Conservation (phyloP, 2,329 filamentous ascomycete species). For the Zasmidium cellare region DNA sequence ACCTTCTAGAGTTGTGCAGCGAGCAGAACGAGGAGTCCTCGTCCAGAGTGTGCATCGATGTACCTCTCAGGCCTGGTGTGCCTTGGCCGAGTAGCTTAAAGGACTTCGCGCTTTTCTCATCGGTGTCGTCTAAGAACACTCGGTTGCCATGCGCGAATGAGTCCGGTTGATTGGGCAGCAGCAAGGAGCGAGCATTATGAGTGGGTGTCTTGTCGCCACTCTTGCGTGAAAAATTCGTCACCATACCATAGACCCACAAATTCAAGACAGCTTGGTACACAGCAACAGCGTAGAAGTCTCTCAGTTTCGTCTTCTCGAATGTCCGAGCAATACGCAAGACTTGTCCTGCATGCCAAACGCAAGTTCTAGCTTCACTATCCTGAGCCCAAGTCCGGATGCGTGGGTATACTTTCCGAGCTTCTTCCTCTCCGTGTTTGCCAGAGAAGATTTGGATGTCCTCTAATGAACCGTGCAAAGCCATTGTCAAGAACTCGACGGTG, state of each 20-base stretch:
- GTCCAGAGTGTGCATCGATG: not conserved
- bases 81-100: slow-evolving; percentile 61
- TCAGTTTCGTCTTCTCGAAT: slow-evolving; percentile 33
- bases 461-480: slow-evolving; percentile 62
- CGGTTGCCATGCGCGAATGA: not conserved
- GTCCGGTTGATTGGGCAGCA: no score
- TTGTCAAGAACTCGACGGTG: slow-evolving; percentile 54
- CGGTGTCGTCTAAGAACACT: slow-evolving; percentile 53
- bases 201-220: slow-evolving; percentile 20
- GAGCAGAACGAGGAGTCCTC: slow-evolving; percentile 24
- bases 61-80: slow-evolving; percentile 40
- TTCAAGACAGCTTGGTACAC: slow-evolving; percentile 66
- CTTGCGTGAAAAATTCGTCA: slow-evolving; percentile 42
- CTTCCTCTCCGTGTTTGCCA: slow-evolving; percentile 64
- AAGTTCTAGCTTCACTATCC: slow-evolving; percentile 54
- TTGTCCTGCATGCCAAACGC: slow-evolving; percentile 67
- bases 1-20: slow-evolving; percentile 55
- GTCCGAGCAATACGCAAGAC: slow-evolving; percentile 56
- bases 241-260: slow-evolving; percentile 64
- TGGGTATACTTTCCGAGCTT: slow-evolving; percentile 59
- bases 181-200: not conserved
- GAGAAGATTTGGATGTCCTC: slow-evolving; percentile 65
- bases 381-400: slow-evolving; percentile 58
- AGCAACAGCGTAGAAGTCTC: slow-evolving; percentile 66
- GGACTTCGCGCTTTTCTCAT: slow-evolving; percentile 53